These are phyloP conservation scores for Plasmodium reichenowi DNA, from an alignment of 169 alveolate species.

Conservation along the genomic window DNA sequence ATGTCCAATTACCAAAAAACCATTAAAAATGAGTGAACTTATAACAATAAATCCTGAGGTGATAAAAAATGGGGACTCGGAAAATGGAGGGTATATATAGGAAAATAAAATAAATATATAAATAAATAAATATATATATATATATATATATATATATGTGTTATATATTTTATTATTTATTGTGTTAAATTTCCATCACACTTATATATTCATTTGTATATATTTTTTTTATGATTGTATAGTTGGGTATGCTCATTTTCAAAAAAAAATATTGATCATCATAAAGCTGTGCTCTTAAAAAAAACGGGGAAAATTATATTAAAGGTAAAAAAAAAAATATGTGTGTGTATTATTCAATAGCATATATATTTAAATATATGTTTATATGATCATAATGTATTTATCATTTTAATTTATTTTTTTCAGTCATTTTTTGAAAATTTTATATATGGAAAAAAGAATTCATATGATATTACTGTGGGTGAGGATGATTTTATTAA, in stretches of 20 bases:
- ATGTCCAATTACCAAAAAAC: constrained; percentile 88
- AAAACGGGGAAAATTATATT: constrained; percentile 83
- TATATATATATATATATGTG: neutral
- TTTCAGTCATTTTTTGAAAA: constrained; percentile 67
- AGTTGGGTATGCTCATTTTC: constrained; percentile 87
- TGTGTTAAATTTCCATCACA: neutral
- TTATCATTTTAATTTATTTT: neutral
- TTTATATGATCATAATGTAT: constrained; percentile 4
- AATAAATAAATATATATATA: neutral
- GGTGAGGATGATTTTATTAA: constrained; percentile 59
- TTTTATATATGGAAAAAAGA: constrained; percentile 50
- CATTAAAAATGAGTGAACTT: constrained; percentile 84
- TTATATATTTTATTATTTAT: too few relatives aligned
- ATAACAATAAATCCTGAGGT: constrained; percentile 86
- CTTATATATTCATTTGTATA: neutral
- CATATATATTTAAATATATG: constrained; percentile 31
- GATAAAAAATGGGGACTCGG: constrained; percentile 29
- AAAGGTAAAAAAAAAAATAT: constrained; percentile 59
- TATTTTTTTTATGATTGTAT: neutral
- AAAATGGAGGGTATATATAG: constrained; percentile 25
- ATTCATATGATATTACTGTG: constrained; percentile 19
- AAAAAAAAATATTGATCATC: constrained; percentile 82
- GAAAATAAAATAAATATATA: neutral
- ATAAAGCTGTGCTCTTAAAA: constrained; percentile 79
- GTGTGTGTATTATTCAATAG: constrained; percentile 29